Evolutionary conservation across 1,139 yeast species (phyloP), one percentile per base, ranked within the genome.

Genomic region (Candida tetrigidarum): DNA sequence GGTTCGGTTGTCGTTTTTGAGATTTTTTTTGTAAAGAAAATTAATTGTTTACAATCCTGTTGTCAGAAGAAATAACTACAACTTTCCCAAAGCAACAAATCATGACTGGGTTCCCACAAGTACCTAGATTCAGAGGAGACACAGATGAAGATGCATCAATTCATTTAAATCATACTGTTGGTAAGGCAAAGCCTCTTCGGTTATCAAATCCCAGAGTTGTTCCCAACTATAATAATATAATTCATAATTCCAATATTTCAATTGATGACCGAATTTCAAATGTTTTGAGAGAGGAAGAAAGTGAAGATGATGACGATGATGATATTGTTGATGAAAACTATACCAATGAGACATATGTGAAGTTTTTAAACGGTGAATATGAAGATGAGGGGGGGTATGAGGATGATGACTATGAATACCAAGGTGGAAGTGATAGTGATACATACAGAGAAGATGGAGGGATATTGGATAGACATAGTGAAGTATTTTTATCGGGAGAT

Each of bases 71-170:
- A n/a, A n/a, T n/a, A n/a, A n/a, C n/a, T n/a, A n/a, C n/a, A n/a
- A n/a, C n/a, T n/a, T n/a, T n/a, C n/a, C n/a, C n/a, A n/a, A n/a
- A 32, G 7, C 36, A 32, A 32, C 40, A 10, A 15, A 14, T 2
- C 7, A 68, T 66, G 71, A 55, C 59, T 16, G 63, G 64, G 28
- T 45, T 45, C 27, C 32, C 47, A 4, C 38, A 34, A 19, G 60
- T 73, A 7, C 80, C 79, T 4, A 53, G 57, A 15, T 61, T 70
- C 8, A 56, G 62, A 29, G 76, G 76, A 0, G 77, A 69, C 41
- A 69, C 76, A 0, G 79, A 72, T 45, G 78, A 74, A 38, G 78
- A 73, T 36, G 69, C 67, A 0, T 73, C 80, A 14, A 67, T 74
- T 27, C 78, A 74, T 51, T 51, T 71, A 20, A 61, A 69, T 46